Evolutionary conservation across 257 asterid genomes (phyloP), one percentile per base, ranked within the genome.

Genomic region (Solanum medicagineum): DNA sequence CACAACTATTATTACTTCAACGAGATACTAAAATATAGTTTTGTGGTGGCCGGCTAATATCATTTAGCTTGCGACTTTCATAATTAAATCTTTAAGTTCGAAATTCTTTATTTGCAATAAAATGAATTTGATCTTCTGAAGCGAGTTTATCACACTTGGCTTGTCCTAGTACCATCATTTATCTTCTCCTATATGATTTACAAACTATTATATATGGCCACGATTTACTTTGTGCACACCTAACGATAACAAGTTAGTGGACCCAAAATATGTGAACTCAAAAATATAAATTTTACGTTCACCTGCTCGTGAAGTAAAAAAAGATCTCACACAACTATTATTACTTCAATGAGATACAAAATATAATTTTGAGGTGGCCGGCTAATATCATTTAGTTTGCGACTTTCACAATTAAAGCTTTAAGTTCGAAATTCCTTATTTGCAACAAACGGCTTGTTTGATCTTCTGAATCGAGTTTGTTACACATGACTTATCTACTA

Each of bases 251-350:
- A 32, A 36, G 13, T 57, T 20, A 57, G 20, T 57, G 8, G 20
- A 3, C 0, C 3, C 29, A 0, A 1, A 20, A 4, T 8, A 59
- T 59, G 7, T 20, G 29, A 59, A 20, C 20, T 9, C 26, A 59
- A 9, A 3, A 59, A 9, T 57, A 20, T 20, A 8, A 57, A 20
- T 19, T 59, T 59, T 5, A n/a, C 7, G 1, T 20, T 6, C 7
- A 59, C 4, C 1, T 59, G 0, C 29, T 59, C 3, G 3, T 59
- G 29, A 20, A 9, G 0, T 59, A 59, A 59, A n/a, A 57, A 59
- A 9, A 59, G 0, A n/a, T 0, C 13, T 57, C 65, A 57, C 14
- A 59, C 15, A 59, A n/a, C 7, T n/a, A 59, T 59, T 0, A 14
- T 9, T 14, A 59, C 14, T 59, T n/a, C 57, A 4, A 53, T 2